Conservation (phyloP, 805 yeast species). For the Pichia californica region DNA sequence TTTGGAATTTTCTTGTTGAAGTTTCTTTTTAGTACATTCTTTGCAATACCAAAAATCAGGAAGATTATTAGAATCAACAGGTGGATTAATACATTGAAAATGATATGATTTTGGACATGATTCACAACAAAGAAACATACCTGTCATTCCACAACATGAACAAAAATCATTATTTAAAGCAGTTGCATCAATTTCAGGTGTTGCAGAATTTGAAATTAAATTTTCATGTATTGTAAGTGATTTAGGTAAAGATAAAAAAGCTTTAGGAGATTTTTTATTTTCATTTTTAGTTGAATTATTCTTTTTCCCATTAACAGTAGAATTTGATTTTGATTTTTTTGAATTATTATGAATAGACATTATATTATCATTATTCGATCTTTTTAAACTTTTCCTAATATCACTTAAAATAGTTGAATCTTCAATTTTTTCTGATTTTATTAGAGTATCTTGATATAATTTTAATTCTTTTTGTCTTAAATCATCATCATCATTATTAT, state of each 20-base stretch:
- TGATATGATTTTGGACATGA: constrained; percentile 90
- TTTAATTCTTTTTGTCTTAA: neutral
- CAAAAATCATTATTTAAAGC: constrained; percentile 78
- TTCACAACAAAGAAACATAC: constrained; percentile 89
- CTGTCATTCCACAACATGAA: constrained; percentile 83
- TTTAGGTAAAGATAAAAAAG: neutral
- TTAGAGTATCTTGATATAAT: neutral
- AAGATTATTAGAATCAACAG: constrained; percentile 60
- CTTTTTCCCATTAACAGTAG: too few relatives aligned
- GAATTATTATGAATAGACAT: neutral
- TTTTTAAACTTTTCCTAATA: constrained; percentile 9
- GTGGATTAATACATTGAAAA: constrained; percentile 87
- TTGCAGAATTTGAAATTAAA: neutral
- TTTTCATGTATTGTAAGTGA: neutral
- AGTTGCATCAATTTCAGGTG: constrained; percentile 13
- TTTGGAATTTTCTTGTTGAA: constrained; percentile 2
- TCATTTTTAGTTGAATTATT: neutral
- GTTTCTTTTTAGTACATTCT: constrained; percentile 52
- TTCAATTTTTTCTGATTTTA: constrained; percentile 2
- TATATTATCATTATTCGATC: neutral
- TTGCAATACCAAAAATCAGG: constrained; percentile 91
- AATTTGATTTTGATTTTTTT: neutral
- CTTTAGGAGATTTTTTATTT: constrained; percentile 7
- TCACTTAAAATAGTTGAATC: constrained; percentile 13
- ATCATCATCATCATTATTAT: neutral